Conservation (phyloP, 1,139 yeast species). For the Pneumocystis canis region DNA sequence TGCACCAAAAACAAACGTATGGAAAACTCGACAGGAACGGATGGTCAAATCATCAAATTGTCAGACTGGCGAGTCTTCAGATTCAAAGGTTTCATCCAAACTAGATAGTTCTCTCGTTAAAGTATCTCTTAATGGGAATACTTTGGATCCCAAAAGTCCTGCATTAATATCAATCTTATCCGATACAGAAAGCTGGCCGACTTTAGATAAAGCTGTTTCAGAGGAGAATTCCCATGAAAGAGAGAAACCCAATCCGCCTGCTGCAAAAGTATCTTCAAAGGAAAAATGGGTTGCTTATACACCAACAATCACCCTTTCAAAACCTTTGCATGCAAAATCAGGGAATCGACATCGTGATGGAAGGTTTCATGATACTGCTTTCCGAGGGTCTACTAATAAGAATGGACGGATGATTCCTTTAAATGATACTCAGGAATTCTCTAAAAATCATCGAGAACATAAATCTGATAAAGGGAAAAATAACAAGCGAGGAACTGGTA, state of each 20-base stretch:
- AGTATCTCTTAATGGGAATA: background rate
- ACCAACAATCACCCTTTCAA: conserved; percentile 8
- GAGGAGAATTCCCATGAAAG: conserved; percentile 1
- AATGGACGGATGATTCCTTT: background rate
- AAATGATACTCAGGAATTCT: background rate
- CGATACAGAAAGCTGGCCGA: conserved; percentile 10
- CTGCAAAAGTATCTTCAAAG: conserved; percentile 2
- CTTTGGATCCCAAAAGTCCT: background rate
- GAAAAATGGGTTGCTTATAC: conserved; percentile 11
- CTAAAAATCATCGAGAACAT: background rate
- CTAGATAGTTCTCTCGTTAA: background rate
- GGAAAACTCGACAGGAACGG: conserved; percentile 1
- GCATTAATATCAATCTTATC: conserved; percentile 6
- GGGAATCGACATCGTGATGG: background rate
- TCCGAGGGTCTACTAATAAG: background rate
- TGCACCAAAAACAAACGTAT: background rate
- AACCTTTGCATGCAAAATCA: conserved; percentile 1
- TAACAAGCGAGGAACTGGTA: background rate
- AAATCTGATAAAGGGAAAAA: background rate
- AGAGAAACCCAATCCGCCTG: conserved; percentile 1
- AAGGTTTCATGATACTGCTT: background rate
- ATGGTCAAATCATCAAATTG: background rate
- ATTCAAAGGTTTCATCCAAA: background rate
- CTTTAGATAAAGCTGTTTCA: conserved; percentile 10
- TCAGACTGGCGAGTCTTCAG: background rate